phyloP scores from a whole-genome alignment of 306 rosid genomes.

The Fagus sylvatica region DNA sequence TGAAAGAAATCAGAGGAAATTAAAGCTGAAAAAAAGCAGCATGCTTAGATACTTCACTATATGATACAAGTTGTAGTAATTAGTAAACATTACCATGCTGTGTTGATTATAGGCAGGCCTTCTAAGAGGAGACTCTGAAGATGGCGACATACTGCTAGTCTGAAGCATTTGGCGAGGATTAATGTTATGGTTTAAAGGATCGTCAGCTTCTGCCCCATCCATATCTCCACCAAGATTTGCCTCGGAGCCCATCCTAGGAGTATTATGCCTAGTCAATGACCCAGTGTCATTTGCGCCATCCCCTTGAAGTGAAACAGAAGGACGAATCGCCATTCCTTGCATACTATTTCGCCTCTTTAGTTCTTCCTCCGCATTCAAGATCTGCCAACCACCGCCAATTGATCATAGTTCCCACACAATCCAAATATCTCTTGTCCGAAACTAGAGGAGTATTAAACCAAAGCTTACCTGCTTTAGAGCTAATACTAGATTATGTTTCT shows the following conservation, averaged over 20 bases:
- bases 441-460: neutral
- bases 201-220: constrained; percentile 80
- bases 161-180: constrained; percentile 55
- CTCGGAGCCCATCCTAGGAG: constrained; percentile 57
- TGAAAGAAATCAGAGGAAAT: constrained; percentile 11
- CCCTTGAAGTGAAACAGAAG: constrained; percentile 54
- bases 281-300: constrained; percentile 70
- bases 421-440: neutral
- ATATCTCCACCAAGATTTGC: constrained; percentile 57
- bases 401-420: neutral
- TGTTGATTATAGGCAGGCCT: constrained; percentile 55
- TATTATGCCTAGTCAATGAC: constrained; percentile 54
- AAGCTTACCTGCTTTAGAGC: constrained; percentile 82
- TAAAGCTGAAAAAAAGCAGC: neutral
- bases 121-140: constrained; percentile 91
- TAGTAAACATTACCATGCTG: constrained; percentile 53
- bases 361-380: constrained; percentile 90
- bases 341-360: constrained; percentile 60
- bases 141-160: constrained; percentile 80
- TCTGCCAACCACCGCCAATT: constrained; percentile 48
- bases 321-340: constrained; percentile 54
- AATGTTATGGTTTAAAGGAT: constrained; percentile 49
- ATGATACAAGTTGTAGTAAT: neutral
- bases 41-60: neutral
- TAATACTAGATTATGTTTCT: constrained; percentile 80